Base-by-base conservation (phyloP, 306 rosid genomes). In the Ziziphus jujuba region DNA sequence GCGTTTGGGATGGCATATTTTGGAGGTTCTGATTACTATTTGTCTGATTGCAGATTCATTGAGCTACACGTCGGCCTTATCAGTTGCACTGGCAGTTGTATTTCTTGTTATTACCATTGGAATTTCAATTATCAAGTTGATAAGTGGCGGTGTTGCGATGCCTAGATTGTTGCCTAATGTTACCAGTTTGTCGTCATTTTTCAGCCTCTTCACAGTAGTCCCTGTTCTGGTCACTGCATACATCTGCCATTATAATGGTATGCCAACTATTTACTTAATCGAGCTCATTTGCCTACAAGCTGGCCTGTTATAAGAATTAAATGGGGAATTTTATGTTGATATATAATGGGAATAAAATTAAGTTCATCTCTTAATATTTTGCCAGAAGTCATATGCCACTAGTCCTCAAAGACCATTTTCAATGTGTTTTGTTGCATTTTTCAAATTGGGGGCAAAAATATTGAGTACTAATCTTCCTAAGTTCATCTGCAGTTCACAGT, bases 201-300 rank as follows among this genome's bases (percentile, higher is more conserved):
- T 88, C 51, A 73, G 76, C 36, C 84, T 89, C 28, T 91, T 91
- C 75, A 91, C 97, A 0, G 93, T 81, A 13, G 89, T 77, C 75
- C 97, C 97, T 31, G 89, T 91, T 58, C 78, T 91, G 34, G 96
- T 91, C 69, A 87, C 85, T 16, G 97, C 96, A 53, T 91, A 63
- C 72, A 80, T 91, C 63, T 91, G 97, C 78, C 97, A 91, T 63
- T 91, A 81, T 83, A 91, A 91, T 17, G 96, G 97, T 91, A 86
- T 71, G 80, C 16, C 52, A 60, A 1, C 23, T 50, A 59, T 77
- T 78, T 36, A 15, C 34, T 72, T 66, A 13, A 17, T 24, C 1
- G 54, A 48, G 63, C 63, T 65, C 19, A 4, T 57, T 78, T 71
- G 14, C 34, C 51, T 17, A 9, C n/a, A 58, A 59, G 61, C 75